Evolutionary conservation across 768 basidiomycete species (phyloP).

Genomic region (Hortiboletus flavorubellus): DNA sequence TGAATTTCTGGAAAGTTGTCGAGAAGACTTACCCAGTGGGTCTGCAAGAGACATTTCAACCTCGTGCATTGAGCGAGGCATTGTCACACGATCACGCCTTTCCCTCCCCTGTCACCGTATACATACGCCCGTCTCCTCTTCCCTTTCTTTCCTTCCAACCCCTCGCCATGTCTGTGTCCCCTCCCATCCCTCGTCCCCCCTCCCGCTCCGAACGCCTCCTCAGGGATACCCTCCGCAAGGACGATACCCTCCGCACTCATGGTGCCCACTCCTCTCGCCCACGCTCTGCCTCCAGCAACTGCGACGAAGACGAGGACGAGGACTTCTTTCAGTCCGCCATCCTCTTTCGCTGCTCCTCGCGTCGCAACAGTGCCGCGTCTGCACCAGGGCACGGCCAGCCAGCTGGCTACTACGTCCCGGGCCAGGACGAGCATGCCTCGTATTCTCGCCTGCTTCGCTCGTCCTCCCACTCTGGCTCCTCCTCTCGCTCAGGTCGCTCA

Average conservation of each 20-base stretch:
- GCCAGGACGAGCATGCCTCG: constrained; percentile 27
- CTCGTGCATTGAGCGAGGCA: constrained; percentile 19
- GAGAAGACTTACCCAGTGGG: not conserved
- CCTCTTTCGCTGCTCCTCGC: constrained; percentile 21
- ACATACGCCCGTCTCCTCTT: constrained; percentile 12
- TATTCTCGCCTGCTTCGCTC: constrained; percentile 27
- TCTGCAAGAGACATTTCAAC: not conserved
- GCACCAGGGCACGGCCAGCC: constrained; percentile 6
- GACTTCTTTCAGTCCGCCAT: constrained; percentile 30
- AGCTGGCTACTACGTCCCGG: constrained; percentile 32
- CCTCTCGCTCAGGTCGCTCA: constrained; percentile 25
- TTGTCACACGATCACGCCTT: constrained; percentile 27
- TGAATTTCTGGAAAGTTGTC: not conserved
- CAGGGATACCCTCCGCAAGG: constrained; percentile 53
- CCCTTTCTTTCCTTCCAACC: constrained; percentile 6
- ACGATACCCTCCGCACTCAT: constrained; percentile 36
- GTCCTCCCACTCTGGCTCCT: constrained; percentile 27
- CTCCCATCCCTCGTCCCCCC: constrained; percentile 34
- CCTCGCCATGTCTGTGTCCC: constrained; percentile 15
- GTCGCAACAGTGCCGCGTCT: constrained; percentile 22
- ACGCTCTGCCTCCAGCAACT: constrained; percentile 23
- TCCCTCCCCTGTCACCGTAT: constrained; percentile 27
- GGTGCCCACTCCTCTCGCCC: constrained; percentile 21
- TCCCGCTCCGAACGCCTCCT: constrained; percentile 55
- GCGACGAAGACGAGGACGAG: constrained; percentile 25